phyloP scores from a whole-genome alignment of 768 basidiomycete species.

The Lentinula raphanica region DNA sequence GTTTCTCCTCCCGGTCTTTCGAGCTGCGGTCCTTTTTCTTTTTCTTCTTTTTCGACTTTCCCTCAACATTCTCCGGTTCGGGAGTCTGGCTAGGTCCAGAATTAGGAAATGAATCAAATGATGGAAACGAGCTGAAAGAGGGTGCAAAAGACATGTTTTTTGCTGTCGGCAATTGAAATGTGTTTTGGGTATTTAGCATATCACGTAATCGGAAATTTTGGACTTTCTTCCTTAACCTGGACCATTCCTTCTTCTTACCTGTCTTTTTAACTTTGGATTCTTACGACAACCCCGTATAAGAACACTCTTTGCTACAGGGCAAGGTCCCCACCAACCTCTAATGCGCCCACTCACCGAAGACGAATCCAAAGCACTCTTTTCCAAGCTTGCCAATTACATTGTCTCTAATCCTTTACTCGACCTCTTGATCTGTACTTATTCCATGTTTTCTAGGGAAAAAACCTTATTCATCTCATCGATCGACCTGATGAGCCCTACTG shows the following conservation, averaged over 20 bases:
- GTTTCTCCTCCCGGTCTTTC: slow-evolving; percentile 13
- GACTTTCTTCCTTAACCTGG: slow-evolving; percentile 7
- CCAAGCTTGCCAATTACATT: slow-evolving; percentile 96
- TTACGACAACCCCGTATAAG: background rate
- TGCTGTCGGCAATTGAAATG: background rate
- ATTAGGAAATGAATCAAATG: slow-evolving; percentile 69
- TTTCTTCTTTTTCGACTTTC: slow-evolving; percentile 17
- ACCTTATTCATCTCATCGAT: slow-evolving; percentile 93
- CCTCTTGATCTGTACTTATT: background rate
- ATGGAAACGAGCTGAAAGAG: slow-evolving; percentile 59
- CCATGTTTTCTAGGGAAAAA: slow-evolving; percentile 70
- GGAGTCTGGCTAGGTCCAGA: slow-evolving; percentile 31
- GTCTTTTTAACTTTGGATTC: no score
- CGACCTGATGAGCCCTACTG: slow-evolving; percentile 91
- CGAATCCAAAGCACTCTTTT: slow-evolving; percentile 93
- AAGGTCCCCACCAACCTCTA: slow-evolving; percentile 7
- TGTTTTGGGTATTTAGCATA: background rate
- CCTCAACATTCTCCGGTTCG: slow-evolving; percentile 12
- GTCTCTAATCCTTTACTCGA: slow-evolving; percentile 37
- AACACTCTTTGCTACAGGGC: background rate
- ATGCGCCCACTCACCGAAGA: slow-evolving; percentile 98
- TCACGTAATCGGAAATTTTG: background rate
- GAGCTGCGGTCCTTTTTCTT: slow-evolving; percentile 15
- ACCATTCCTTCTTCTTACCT: background rate
- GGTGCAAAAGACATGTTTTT: slow-evolving; percentile 42